phyloP scores from a whole-genome alignment of 805 yeast species.

The Nakazawaea wyomingensis region DNA sequence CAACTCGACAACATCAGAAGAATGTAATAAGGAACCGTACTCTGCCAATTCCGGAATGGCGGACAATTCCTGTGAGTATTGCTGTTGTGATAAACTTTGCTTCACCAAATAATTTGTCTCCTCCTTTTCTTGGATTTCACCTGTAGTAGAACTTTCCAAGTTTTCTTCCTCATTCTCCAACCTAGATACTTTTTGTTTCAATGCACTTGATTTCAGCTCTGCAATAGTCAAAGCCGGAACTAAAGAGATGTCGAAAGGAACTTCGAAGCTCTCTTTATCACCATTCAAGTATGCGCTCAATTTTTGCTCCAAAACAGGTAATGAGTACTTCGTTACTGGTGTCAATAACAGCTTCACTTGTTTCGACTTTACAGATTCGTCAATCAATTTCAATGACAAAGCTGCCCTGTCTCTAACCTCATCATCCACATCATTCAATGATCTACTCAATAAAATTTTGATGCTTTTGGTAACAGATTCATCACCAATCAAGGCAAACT shows the following conservation, averaged over 20 bases:
- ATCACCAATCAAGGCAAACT: constrained; percentile 80
- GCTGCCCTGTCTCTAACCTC: constrained; percentile 98
- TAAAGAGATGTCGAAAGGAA: constrained; percentile 65
- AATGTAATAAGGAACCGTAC: constrained; percentile 72
- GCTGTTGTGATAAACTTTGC: constrained; percentile 44
- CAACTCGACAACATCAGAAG: constrained; percentile 58
- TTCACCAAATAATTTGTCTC: constrained; percentile 25
- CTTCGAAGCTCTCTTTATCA: constrained; percentile 39
- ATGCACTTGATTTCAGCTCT: constrained; percentile 62
- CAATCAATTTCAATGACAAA: constrained; percentile 59
- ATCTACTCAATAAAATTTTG: constrained; percentile 70
- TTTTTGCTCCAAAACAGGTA: constrained; percentile 73
- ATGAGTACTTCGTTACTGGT: constrained; percentile 65
- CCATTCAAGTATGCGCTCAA: constrained; percentile 64
- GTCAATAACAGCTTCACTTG: constrained; percentile 49
- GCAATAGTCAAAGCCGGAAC: constrained; percentile 66
- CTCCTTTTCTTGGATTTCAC: constrained; percentile 20
- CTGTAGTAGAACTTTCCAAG: constrained; percentile 15
- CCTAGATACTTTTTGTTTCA: constrained; percentile 43
- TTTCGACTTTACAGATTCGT: constrained; percentile 23
- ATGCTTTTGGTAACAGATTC: constrained; percentile 62
- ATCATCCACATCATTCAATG: constrained; percentile 85
- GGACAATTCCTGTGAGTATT: constrained; percentile 64
- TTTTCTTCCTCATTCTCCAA: constrained; percentile 18
- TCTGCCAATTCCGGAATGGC: constrained; percentile 66